Percentiles rank a stretch among this genome's conserved stretches.
Evolutionary conservation across 805 yeast species (phyloP).

Genomic region (Komagataella ulmi): DNA sequence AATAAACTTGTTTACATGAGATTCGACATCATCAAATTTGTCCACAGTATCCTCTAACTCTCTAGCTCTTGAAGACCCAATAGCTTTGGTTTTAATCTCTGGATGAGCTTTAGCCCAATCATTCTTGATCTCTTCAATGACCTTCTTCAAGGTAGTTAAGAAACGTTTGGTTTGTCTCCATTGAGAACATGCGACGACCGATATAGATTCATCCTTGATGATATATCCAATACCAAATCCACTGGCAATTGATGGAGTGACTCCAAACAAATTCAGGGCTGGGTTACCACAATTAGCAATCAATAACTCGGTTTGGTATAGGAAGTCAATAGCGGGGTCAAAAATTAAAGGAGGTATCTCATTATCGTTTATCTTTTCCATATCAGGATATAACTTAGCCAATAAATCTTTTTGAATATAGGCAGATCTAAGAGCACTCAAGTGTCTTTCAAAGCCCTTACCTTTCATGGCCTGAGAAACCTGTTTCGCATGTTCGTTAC

Average conservation of each 20-base stretch:
- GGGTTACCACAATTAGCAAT: constrained; percentile 51
- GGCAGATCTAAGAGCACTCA: constrained; percentile 47
- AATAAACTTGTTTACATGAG: constrained; percentile 13
- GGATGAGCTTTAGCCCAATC: constrained; percentile 14
- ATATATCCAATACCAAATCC: constrained; percentile 49
- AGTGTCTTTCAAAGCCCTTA: constrained; percentile 60
- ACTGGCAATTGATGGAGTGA: constrained; percentile 43
- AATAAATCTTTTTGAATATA: constrained; percentile 34
- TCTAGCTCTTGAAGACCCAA: constrained; percentile 4
- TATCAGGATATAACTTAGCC: constrained; percentile 28
- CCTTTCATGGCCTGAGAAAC: constrained; percentile 45
- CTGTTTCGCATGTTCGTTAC: constrained; percentile 34
- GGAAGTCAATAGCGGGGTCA: constrained; percentile 20
- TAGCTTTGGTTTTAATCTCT: background rate
- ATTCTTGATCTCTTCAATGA: constrained; percentile 29
- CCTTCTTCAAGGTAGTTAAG: constrained; percentile 36
- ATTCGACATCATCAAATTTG: constrained; percentile 4
- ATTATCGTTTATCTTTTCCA: constrained; percentile 18
- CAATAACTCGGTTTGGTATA: constrained; percentile 22
- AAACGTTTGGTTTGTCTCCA: constrained; percentile 48
- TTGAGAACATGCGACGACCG: constrained; percentile 40
- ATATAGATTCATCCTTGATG: constrained; percentile 36
- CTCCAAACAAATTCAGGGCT: constrained; percentile 41
- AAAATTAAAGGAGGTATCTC: constrained; percentile 29
- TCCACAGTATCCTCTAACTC: constrained; percentile 3